These are phyloP conservation scores for Linanthus parryae DNA, from an alignment of 148 eudicot genomes.

Conservation along the genomic window DNA sequence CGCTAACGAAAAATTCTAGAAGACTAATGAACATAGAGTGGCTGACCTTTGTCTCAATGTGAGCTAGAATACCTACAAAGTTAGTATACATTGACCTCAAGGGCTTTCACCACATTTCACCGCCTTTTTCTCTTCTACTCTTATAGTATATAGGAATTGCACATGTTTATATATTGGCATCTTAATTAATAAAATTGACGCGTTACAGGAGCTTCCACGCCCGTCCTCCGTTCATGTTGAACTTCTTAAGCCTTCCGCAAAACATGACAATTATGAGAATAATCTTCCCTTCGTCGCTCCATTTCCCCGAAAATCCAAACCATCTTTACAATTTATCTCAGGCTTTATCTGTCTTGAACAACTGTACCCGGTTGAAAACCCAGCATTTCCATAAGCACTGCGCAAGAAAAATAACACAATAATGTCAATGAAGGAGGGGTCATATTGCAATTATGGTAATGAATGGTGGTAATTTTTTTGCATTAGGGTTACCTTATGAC, in stretches of 20 bases:
- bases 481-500: slow-evolving; percentile 42
- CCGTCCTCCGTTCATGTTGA: slow-evolving; percentile 46
- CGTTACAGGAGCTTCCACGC: slow-evolving; percentile 42
- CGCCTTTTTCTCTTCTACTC: too few species aligned
- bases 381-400: slow-evolving; percentile 80
- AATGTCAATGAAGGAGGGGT: too few species aligned
- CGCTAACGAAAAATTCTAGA: too few species aligned
- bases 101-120: too few species aligned
- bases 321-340: slow-evolving; percentile 29
- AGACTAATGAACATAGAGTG: too few species aligned
- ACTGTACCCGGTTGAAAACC: slow-evolving; percentile 64
- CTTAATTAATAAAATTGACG: too few species aligned
- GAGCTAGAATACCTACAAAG: too few species aligned
- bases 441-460: background rate
- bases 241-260: slow-evolving; percentile 68
- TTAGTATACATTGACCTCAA: too few species aligned
- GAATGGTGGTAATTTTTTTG: background rate
- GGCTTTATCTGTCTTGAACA: slow-evolving; percentile 38
- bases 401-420: background rate
- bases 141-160: too few species aligned
- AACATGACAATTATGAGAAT: slow-evolving; percentile 60
- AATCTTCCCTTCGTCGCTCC: slow-evolving; percentile 55
- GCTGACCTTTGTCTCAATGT: too few species aligned
- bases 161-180: too few species aligned
- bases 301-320: slow-evolving; percentile 60